Base-by-base conservation (phyloP, 345 rosid genomes). In the Hibiscus syriacus region DNA sequence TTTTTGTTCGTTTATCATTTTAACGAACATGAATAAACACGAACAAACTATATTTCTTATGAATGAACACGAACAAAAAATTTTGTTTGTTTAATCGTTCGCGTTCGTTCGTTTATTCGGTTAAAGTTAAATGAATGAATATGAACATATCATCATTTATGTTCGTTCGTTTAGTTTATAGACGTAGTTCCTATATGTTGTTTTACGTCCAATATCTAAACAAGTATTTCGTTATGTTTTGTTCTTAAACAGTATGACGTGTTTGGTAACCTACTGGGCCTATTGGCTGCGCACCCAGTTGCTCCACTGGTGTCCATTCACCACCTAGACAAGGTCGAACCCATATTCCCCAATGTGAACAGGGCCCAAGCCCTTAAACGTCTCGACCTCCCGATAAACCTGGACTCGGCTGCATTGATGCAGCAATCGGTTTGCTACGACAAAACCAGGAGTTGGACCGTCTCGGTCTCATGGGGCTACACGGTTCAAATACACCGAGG, bases 351-450 rank as follows among this genome's bases (percentile, higher is more conserved):
- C 8, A 63, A 74, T 6, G 48, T 72, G 77, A 73, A 68, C 41
- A 82, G 87, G 50, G 50, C 77, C 1, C 72, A 81, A 46, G 80
- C 88, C 64, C 53, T 92, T 4, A 60, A 70, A 68, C 84, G 78
- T 27, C 78, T 92, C 8, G 66, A 55, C 75, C 53, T 36, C 4
- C 72, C 96, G 16, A 79, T 75, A 1, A 64, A 67, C 14, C 71
- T 88, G 1, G 98, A 90, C 79, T 80, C 96, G 0, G 87, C 97
- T 0, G 85, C 77, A 2, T 73, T 90, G 1, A 57, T 81, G 49
- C 98, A 92, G 29, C 93, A 88, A 46, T 81, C 97, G 27, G 79
- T 88, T 1, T 90, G 96, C 78, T 87, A 92, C 49, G 92, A 87
- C 73, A 22, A 23, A 12, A 29, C 68, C 17, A 76, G 81, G 38